Base-by-base conservation (phyloP, 2,329 filamentous ascomycete species). In the Fusarium pininemorale region DNA sequence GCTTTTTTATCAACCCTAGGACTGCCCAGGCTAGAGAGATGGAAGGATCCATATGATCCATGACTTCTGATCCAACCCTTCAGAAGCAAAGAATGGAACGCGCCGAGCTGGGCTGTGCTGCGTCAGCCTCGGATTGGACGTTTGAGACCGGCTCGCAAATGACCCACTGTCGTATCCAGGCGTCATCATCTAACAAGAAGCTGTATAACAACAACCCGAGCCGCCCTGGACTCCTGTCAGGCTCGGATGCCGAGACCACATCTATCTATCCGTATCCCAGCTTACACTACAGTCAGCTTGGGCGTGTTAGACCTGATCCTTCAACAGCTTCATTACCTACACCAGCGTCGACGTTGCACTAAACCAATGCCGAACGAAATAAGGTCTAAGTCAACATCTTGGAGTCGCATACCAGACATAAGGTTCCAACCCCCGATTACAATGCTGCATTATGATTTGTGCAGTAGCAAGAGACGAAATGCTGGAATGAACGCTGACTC, bases 401-500 rank as follows among this genome's bases (percentile, higher is more conserved):
- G 62, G 44, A 58, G 35, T 63, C 61, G 65, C 75, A 76, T 76
- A 54, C 75, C 71, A 68, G 38, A 38, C 62, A 54, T 42, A 65
- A 58, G 42, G 51, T 62, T 63, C 53, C 50, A 53, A 60, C 28
- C 62, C 69, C 72, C 51, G 39, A 73, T 66, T 63, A 47, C 53
- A 42, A 32, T 38, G 42, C 48, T 70, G 62, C 61, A 50, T 39
- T 59, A 30, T 60, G 42, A 74, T 75, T 74, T 72, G 59, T 75
- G 56, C 72, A 66, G 62, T 41, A 56, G n/a, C 51, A 60, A 59
- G 39, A 69, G 57, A 56, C 32, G 68, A 70, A 44, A 45, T 48
- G 51, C 63, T 73, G 71, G 67, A 76, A 78, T 78, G 74, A 60
- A 62, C 61, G 28, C 55, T 66, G 54, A 62, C 54, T 72, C 59